Evolutionary conservation across 2,329 filamentous ascomycete genomes (phyloP), one percentile per base, ranked within the genome.

Genomic region (Massarina eburnea): DNA sequence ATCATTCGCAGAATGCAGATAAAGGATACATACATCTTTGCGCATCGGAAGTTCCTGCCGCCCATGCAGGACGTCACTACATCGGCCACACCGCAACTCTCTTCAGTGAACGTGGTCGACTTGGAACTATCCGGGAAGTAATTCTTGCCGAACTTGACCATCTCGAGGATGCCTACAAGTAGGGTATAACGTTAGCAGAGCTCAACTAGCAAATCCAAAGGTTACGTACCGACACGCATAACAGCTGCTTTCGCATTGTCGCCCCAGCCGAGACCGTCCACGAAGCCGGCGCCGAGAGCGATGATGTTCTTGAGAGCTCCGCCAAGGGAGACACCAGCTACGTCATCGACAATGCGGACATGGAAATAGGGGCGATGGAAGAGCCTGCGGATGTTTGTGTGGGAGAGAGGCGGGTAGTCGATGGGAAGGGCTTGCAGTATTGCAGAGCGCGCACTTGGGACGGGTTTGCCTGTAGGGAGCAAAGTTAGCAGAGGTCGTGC

Each of bases 161-260:
- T 96, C 74, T 99, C 94, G 59, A 96, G 80, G 36, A 99, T 82
- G 7, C 94, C 94, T n/a, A n/a, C n/a, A n/a, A n/a, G n/a, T n/a
- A n/a, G n/a, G n/a, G n/a, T n/a, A n/a, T n/a, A n/a, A n/a, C n/a
- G n/a, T n/a, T n/a, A n/a, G n/a, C n/a, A n/a, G n/a, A n/a, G n/a
- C n/a, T n/a, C n/a, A n/a, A n/a, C n/a, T n/a, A n/a, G n/a, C n/a
- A n/a, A n/a, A n/a, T n/a, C n/a, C n/a, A n/a, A n/a, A n/a, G n/a
- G n/a, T n/a, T n/a, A n/a, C n/a, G n/a, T n/a, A 30, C 27, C 27
- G 17, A 97, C 87, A 33, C 94, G 88, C 90, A 99, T 97, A 49
- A 99, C 86, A 36, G 94, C 94, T n/a, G 94, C 91, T 76, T 99
- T 97, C 56, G 92, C 92, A 60, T 97, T 99, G 76, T 97, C 91